Evolutionary conservation across 1,284 basidiomycete species (phyloP).

Genomic region (Meripilus lineatus): DNA sequence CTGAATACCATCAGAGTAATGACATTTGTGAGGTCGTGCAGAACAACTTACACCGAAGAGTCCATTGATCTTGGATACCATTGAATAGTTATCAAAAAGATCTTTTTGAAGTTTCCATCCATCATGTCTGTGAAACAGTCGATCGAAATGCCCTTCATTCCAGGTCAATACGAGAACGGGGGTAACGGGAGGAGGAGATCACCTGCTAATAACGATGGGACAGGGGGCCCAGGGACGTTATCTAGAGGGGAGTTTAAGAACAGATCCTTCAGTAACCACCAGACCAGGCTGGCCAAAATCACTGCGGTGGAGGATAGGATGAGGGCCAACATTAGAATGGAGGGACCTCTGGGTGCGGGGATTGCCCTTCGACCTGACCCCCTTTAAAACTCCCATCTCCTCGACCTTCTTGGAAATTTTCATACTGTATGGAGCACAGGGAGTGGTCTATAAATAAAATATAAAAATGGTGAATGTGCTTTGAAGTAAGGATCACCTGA

Average conservation of each 20-base stretch:
- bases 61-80: background rate
- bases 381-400: too few species aligned
- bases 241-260: slow-evolving; percentile 6
- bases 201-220: slow-evolving; percentile 4
- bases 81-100: background rate
- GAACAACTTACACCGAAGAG: slow-evolving; percentile 1
- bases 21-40: background rate
- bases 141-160: background rate
- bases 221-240: slow-evolving; percentile 10
- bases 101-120: slow-evolving; percentile 37
- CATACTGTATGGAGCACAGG: too few species aligned
- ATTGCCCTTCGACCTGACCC: too few species aligned
- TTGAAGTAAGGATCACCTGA: too few species aligned
- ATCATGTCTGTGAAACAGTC: slow-evolving; percentile 24
- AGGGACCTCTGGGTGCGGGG: too few species aligned
- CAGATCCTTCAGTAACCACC: background rate
- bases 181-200: background rate
- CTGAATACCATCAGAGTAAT: background rate
- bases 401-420: too few species aligned
- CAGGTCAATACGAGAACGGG: background rate
- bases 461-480: too few species aligned
- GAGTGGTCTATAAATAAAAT: too few species aligned
- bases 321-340: too few species aligned
- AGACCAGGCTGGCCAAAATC: too few species aligned
- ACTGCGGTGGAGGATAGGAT: too few species aligned